Evolutionary conservation across 306 rosid genomes (phyloP).

Genomic region (Vigna nakashimae): DNA sequence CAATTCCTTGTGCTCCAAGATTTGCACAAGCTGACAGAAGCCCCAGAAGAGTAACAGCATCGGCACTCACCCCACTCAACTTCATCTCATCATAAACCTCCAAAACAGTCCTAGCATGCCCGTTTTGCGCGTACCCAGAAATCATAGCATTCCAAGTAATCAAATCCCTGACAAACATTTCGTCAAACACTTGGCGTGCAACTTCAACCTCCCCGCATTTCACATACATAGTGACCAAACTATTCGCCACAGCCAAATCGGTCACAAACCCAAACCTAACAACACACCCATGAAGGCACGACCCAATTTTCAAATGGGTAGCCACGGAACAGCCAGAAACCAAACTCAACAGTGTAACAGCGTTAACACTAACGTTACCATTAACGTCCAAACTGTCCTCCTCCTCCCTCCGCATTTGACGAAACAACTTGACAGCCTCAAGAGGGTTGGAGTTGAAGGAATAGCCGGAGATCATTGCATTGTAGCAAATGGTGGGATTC

Average conservation of each 20-base stretch:
- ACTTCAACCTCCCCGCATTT: slow-evolving; percentile 67
- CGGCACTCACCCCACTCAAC: slow-evolving; percentile 46
- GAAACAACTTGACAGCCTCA: slow-evolving; percentile 59
- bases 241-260: slow-evolving; percentile 66
- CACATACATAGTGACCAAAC: slow-evolving; percentile 80
- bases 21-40: slow-evolving; percentile 59
- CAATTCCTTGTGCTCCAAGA: slow-evolving; percentile 59
- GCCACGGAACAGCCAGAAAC: slow-evolving; percentile 63
- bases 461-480: slow-evolving; percentile 81
- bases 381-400: slow-evolving; percentile 42
- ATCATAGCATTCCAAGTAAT: slow-evolving; percentile 93
- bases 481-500: slow-evolving; percentile 63
- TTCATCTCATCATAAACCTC: slow-evolving; percentile 59
- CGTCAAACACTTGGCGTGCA: slow-evolving; percentile 69
- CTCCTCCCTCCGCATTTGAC: slow-evolving; percentile 61
- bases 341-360: slow-evolving; percentile 79
- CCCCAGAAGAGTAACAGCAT: slow-evolving; percentile 59
- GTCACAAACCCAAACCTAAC: slow-evolving; percentile 59
- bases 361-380: slow-evolving; percentile 42
- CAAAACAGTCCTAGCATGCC: slow-evolving; percentile 70
- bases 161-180: slow-evolving; percentile 68
- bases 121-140: slow-evolving; percentile 86
- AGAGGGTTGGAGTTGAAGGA: slow-evolving; percentile 50
- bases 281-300: slow-evolving; percentile 59
- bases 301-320: slow-evolving; percentile 52